Evolutionary conservation across 306 rosid species (phyloP).

Genomic region (Prosopis cineraria): DNA sequence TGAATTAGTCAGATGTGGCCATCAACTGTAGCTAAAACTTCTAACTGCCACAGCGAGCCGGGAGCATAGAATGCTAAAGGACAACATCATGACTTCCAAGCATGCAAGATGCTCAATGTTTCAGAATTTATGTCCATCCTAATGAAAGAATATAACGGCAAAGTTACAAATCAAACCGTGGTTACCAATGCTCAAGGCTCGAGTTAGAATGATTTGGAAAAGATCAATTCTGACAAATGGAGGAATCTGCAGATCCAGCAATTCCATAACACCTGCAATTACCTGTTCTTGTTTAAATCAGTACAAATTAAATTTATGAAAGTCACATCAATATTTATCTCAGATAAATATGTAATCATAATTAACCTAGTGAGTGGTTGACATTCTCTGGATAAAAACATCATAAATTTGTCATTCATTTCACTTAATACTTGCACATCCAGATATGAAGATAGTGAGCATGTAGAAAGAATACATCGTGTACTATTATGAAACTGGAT

Average conservation of each 20-base stretch:
- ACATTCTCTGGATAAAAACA: constrained; percentile 5
- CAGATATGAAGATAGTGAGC: not conserved
- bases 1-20: constrained; percentile 3
- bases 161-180: constrained; percentile 34
- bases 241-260: constrained; percentile 77
- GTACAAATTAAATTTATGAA: constrained; percentile 15
- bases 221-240: constrained; percentile 91
- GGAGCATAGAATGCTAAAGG: not conserved
- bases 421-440: not conserved
- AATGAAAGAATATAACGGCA: not conserved
- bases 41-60: constrained; percentile 15
- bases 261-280: constrained; percentile 79
- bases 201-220: constrained; percentile 77
- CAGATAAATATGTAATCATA: constrained; percentile 20
- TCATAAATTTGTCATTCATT: not conserved
- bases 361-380: not conserved
- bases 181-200: constrained; percentile 80
- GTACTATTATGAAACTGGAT: not conserved
- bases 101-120: constrained; percentile 7
- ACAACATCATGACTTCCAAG: constrained; percentile 7
- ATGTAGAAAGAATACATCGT: constrained; percentile 11
- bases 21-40: constrained; percentile 8
- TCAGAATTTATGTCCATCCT: constrained; percentile 6
- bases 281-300: constrained; percentile 61
- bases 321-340: constrained; percentile 24